Evolutionary conservation across 192 early-diverging fungal genomes (phyloP).

Genomic region (Linnemannia schmuckeri): DNA sequence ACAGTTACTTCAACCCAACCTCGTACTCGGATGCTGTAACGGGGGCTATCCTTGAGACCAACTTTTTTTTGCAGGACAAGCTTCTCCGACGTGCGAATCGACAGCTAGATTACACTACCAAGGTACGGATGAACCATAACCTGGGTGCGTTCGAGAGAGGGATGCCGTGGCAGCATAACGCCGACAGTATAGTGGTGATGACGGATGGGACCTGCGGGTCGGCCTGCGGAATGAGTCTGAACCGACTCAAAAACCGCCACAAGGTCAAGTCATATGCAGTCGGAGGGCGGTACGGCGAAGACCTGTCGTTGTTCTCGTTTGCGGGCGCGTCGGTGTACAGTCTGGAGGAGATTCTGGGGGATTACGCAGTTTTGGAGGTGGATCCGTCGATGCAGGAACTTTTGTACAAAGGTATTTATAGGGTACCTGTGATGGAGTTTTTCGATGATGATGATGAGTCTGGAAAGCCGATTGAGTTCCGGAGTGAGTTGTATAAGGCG

Average conservation of each 20-base stretch:
- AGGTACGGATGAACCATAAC: slow-evolving; percentile 39
- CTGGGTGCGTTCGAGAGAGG: slow-evolving; percentile 32
- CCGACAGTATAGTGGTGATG: slow-evolving; percentile 31
- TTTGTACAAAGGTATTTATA: slow-evolving; percentile 36
- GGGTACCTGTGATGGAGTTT: slow-evolving; percentile 54
- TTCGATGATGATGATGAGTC: slow-evolving; percentile 8
- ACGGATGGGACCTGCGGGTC: slow-evolving; percentile 50
- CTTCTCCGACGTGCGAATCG: not conserved
- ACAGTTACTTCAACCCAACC: slow-evolving; percentile 35
- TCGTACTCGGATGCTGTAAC: slow-evolving; percentile 27
- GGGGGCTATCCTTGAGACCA: not conserved
- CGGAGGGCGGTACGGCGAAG: slow-evolving; percentile 34
- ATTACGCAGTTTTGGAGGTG: slow-evolving; percentile 29
- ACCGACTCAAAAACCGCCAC: slow-evolving; percentile 49
- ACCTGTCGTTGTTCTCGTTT: slow-evolving; percentile 41
- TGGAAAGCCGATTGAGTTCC: slow-evolving; percentile 34
- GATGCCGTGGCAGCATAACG: slow-evolving; percentile 44
- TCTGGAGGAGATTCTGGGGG: slow-evolving; percentile 18
- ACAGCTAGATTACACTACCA: slow-evolving; percentile 9
- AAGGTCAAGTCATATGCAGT: slow-evolving; percentile 42
- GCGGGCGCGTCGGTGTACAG: slow-evolving; percentile 41
- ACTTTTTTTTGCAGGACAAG: slow-evolving; percentile 39
- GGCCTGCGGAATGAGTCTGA: slow-evolving; percentile 51
- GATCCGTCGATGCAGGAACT: slow-evolving; percentile 32
- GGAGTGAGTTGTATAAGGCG: slow-evolving; percentile 34